Evolutionary conservation across 352 stramenopile species (phyloP), one percentile per base, ranked within the genome.

Genomic region (Globisporangium emineosum): DNA sequence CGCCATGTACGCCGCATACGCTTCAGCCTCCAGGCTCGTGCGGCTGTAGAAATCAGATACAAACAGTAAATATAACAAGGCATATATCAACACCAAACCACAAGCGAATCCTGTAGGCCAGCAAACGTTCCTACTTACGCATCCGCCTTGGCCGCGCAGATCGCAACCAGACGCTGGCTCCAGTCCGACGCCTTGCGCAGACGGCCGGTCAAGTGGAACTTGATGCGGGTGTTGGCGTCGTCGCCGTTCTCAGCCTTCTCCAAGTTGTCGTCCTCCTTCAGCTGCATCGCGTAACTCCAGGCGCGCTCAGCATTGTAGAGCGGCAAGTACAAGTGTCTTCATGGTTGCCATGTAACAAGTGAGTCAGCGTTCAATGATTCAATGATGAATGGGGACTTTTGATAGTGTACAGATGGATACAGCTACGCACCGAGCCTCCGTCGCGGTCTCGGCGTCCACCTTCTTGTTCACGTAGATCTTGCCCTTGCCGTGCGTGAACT

Each of bases 281-380:
- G 80, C 71, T 97, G 87, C 89, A 96, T 97, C 7, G 90, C 90
- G 69, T 94, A 96, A 37, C 86, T 89, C 90, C 90, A 97, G 13
- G 89, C 88, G 49, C 90, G 86, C 72, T 97, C 90, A 27, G 90
- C 88, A 73, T 94, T 94, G 76, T 97, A 94, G 56, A 97, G 78
- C 51, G 84, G 87, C 50, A 97, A 63, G 67, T 96, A 93, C 72
- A 97, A 63, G 61, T 93, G 69, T 8, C 75, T 83, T 42, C 12
- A 42, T 47, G 35, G 49, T 13, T 49, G 19, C n/a, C 3, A 43
- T 13, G n/a, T 19, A 57, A 15, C 37, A 45, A 60, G 15, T 42
- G 23, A 32, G 51, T 57, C 27, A 57, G 29, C 23, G 29, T 6
- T 5, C 29, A 5, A 32, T 5, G 29, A 32, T 47, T 47, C 40